Evolutionary conservation across 2,329 filamentous ascomycete species (phyloP).

Genomic region (Cladosporium sp.): DNA sequence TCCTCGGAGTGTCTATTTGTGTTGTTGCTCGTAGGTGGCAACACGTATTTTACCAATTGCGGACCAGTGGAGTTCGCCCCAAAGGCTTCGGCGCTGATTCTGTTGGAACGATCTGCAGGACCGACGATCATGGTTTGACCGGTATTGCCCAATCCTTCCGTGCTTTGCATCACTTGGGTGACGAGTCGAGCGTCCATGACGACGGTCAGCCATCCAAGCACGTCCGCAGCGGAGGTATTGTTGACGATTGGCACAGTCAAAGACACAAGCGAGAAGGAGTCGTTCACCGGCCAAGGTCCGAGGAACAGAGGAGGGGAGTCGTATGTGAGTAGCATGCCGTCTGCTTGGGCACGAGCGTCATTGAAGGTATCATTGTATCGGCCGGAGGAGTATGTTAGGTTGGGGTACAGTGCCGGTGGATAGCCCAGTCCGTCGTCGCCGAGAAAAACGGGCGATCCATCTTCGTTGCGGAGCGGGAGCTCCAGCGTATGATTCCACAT

Average conservation of each 20-base stretch:
- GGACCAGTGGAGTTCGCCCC: neutral
- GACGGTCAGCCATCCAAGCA: constrained; percentile 82
- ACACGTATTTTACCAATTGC: constrained; percentile 34
- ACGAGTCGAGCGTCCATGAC: constrained; percentile 70
- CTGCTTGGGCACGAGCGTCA: constrained; percentile 43
- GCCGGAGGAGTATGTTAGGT: constrained; percentile 64
- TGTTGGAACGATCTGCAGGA: constrained; percentile 65
- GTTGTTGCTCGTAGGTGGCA: constrained; percentile 29
- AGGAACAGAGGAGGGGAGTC: constrained; percentile 64
- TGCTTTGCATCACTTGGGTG: constrained; percentile 61
- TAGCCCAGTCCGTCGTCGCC: constrained; percentile 68
- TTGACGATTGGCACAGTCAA: constrained; percentile 78
- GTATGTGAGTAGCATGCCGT: constrained; percentile 35
- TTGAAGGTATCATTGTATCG: constrained; percentile 40
- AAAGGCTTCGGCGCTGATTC: constrained; percentile 37
- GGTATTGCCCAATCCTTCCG: constrained; percentile 69
- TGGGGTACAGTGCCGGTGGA: constrained; percentile 73
- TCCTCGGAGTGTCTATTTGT: constrained; percentile 35
- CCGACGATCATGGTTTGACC: constrained; percentile 73
- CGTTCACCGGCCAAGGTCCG: constrained; percentile 73
- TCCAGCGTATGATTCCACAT: constrained; percentile 51
- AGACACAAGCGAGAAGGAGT: constrained; percentile 74
- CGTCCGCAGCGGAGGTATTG: constrained; percentile 60
- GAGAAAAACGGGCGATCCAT: constrained; percentile 63
- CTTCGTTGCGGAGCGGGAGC: constrained; percentile 62